phyloP scores from a whole-genome alignment of 768 basidiomycete species.

The Amanita thiersii region DNA sequence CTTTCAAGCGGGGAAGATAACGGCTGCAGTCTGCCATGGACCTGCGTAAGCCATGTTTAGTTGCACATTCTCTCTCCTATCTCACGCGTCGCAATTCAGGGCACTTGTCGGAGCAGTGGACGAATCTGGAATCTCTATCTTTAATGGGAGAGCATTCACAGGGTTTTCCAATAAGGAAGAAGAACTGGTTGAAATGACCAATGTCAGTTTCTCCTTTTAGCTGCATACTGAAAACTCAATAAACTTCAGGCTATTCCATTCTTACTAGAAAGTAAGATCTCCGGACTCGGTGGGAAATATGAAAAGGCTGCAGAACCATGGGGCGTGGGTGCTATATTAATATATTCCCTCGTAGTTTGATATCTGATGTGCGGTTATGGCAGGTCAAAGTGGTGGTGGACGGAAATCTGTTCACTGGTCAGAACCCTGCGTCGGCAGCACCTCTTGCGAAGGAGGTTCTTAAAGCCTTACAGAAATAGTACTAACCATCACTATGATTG shows the following conservation, averaged over 20 bases:
- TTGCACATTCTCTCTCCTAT: slow-evolving; percentile 2
- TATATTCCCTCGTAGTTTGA: background rate
- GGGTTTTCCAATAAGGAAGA: slow-evolving; percentile 74
- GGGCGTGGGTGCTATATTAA: slow-evolving; percentile 41
- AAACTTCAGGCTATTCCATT: slow-evolving; percentile 51
- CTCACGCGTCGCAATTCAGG: slow-evolving; percentile 16
- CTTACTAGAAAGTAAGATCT: slow-evolving; percentile 60
- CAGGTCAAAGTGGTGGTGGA: slow-evolving; percentile 47
- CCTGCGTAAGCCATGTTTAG: slow-evolving; percentile 41
- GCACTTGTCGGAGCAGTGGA: slow-evolving; percentile 53
- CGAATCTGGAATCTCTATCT: slow-evolving; percentile 52
- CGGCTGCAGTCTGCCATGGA: slow-evolving; percentile 75
- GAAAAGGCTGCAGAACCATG: slow-evolving; percentile 49
- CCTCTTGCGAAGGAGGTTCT: slow-evolving; percentile 49
- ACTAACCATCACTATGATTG: background rate
- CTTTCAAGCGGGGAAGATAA: slow-evolving; percentile 58
- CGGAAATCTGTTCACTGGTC: slow-evolving; percentile 59
- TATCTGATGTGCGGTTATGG: slow-evolving; percentile 5
- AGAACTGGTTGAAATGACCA: slow-evolving; percentile 30
- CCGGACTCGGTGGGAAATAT: slow-evolving; percentile 56
- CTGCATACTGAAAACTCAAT: background rate
- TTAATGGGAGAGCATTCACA: slow-evolving; percentile 48
- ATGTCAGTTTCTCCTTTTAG: slow-evolving; percentile 24
- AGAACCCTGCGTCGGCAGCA: slow-evolving; percentile 64
- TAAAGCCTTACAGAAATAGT: slow-evolving; percentile 21